Conservation (phyloP, 148 eudicot genomes). For the Agrostemma githago region DNA sequence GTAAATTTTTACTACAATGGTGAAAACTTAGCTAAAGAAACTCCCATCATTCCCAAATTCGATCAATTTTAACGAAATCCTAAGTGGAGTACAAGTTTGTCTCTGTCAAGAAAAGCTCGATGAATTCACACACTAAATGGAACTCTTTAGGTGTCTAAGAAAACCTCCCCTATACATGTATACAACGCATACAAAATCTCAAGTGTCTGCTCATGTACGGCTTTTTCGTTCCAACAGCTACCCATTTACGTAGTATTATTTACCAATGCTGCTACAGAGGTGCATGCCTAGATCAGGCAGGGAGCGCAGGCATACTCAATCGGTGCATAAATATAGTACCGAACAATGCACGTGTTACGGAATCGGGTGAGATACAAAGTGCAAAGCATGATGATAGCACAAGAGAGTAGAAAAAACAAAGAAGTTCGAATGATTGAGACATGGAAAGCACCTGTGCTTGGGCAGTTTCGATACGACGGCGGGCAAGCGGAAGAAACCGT, state of each 20-base stretch:
- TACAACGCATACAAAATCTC: not conserved
- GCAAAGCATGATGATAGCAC: not conserved
- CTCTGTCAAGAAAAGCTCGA: not conserved
- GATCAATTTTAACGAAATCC: not conserved
- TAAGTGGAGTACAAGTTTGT: not conserved
- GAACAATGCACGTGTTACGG: not conserved
- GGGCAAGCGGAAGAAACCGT: slow-evolving; percentile 93
- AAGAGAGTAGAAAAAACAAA: not conserved
- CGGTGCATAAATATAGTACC: not conserved
- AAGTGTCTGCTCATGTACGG: not conserved
- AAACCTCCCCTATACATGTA: not conserved
- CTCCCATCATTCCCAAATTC: not conserved
- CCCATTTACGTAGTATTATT: not conserved
- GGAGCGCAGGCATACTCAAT: not conserved
- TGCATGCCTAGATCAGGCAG: too few relatives aligned
- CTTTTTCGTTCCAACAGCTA: not conserved
- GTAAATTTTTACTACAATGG: too few relatives aligned
- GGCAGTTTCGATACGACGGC: slow-evolving; percentile 97
- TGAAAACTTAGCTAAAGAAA: too few relatives aligned
- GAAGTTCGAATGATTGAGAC: not conserved
- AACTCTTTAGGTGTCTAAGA: not conserved
- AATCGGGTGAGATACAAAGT: not conserved
- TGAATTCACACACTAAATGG: not conserved
- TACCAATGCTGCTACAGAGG: not conserved
- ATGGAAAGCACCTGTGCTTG: slow-evolving; percentile 66